Conservation (phyloP, 2,329 filamentous ascomycete species). For the Aplosporella prunicola region DNA sequence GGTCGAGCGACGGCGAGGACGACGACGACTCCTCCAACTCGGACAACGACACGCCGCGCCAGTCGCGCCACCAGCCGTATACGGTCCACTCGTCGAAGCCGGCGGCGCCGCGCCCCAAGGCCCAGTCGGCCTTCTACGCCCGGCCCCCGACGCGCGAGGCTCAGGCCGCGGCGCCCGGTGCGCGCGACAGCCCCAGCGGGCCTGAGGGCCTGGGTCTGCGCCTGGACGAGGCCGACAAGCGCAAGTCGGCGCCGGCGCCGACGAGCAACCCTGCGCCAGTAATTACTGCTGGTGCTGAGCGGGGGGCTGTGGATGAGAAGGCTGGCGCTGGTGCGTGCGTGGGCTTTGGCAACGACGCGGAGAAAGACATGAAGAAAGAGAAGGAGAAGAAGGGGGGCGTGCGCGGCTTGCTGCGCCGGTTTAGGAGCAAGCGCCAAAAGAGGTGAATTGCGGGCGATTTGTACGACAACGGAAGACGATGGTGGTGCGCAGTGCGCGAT, state of each 20-base stretch:
- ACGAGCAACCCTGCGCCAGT: constrained; percentile 2
- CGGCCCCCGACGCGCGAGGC: too few relatives aligned
- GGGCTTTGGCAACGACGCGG: background rate
- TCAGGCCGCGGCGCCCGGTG: too few relatives aligned
- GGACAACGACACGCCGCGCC: constrained; percentile 2
- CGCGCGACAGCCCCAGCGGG: too few relatives aligned
- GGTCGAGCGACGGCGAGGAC: background rate
- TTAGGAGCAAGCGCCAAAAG: constrained; percentile 3
- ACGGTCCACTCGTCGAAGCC: background rate
- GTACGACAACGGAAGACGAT: too few relatives aligned
- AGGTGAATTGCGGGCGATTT: too few relatives aligned
- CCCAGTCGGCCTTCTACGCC: constrained; percentile 1
- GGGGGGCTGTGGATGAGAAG: constrained; percentile 24
- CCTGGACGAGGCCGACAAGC: background rate
- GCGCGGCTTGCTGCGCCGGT: constrained; percentile 6
- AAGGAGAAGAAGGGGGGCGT: constrained; percentile 8
- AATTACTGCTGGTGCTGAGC: constrained; percentile 22
- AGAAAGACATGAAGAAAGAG: constrained; percentile 3
- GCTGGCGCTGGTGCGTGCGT: constrained; percentile 22
- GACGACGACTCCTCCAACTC: background rate
- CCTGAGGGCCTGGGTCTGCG: too few relatives aligned
- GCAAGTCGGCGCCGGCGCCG: background rate
- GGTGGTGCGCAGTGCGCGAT: too few relatives aligned
- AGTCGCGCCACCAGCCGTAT: background rate
- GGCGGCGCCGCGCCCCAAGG: background rate